Conservation (phyloP, 345 rosid genomes). For the Populus davidiana region DNA sequence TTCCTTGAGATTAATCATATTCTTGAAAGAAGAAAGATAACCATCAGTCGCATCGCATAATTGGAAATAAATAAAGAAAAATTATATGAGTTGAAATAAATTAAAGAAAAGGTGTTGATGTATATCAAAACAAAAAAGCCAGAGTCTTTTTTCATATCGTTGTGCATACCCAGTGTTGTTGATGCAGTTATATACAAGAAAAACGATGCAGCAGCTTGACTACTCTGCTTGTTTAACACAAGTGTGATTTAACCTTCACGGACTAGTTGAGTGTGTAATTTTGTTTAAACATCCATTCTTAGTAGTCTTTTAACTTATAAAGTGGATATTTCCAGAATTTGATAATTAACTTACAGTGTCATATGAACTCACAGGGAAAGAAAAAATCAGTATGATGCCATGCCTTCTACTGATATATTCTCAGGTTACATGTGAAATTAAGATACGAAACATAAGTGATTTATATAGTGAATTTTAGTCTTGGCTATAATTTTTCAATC, state of each 20-base stretch:
- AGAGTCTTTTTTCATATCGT: too few relatives aligned
- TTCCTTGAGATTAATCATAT: too few relatives aligned
- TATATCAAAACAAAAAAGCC: too few relatives aligned
- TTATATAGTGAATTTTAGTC: too few relatives aligned
- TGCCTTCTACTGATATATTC: background rate
- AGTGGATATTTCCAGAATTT: background rate
- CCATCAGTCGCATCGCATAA: too few relatives aligned
- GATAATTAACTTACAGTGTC: background rate
- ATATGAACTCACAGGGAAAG: background rate
- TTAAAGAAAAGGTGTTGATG: too few relatives aligned
- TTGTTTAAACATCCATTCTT: background rate
- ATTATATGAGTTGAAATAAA: too few relatives aligned
- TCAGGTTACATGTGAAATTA: background rate
- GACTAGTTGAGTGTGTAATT: background rate
- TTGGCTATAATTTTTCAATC: too few relatives aligned
- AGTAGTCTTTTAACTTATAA: background rate
- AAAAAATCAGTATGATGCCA: background rate
- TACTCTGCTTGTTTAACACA: too few relatives aligned
- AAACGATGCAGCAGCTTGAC: background rate
- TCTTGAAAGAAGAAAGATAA: too few relatives aligned
- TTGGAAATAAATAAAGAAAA: too few relatives aligned
- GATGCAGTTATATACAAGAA: background rate
- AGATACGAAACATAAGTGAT: background rate
- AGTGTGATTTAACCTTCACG: too few relatives aligned
- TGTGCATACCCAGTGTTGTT: background rate